Evolutionary conservation across 2,329 filamentous ascomycete species (phyloP), one percentile per base, ranked within the genome.

Genomic region (Alternaria sp.): DNA sequence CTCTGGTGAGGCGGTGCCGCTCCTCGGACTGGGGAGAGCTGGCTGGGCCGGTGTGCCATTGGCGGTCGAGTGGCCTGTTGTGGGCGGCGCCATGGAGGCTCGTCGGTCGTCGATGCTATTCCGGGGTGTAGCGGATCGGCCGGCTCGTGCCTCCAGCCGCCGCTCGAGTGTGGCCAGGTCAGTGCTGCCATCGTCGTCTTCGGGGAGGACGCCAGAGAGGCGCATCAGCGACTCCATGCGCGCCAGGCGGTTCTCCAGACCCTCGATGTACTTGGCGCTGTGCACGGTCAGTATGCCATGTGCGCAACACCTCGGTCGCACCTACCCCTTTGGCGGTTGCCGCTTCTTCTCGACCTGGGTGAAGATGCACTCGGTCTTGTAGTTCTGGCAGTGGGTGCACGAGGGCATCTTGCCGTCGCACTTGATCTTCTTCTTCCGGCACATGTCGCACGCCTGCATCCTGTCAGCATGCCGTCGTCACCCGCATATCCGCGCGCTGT

Each of bases 261-360:
- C 94, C 80, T 98, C 95, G 71, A 98, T 97, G 78, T 99, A 99
- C 81, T 98, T 98, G 58, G 96, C 96, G 63, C 93, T 96, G 53
- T 11, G 25, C 33, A 18, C 23, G 21, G 61, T 69, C 41, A 65
- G 68, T 49, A 23, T 33, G 41, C 4, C 21, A 41, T 30, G 37
- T 23, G 10, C 54, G 33, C 41, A 50, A n/a, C 23, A 33, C 18
- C 18, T 4, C 14, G 5, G 9, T 12, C 4, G 41, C 21, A 50
- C 49, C 18, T 63, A 97, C 94, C 96, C 95, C 85, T 98, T 99
- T 1, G 95, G 96, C 57, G 96, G 95, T 80, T 92, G 96, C 63
- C 96, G 88, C 86, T 99, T 99, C 89, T 99, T 99, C 84, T 99
- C 96, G 41, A 98, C 94, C 79, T 97, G 94, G 1, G 96, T 98